Evolutionary conservation across 2,329 filamentous ascomycete species (phyloP).

Genomic region (Aureobasidium subglaciale): DNA sequence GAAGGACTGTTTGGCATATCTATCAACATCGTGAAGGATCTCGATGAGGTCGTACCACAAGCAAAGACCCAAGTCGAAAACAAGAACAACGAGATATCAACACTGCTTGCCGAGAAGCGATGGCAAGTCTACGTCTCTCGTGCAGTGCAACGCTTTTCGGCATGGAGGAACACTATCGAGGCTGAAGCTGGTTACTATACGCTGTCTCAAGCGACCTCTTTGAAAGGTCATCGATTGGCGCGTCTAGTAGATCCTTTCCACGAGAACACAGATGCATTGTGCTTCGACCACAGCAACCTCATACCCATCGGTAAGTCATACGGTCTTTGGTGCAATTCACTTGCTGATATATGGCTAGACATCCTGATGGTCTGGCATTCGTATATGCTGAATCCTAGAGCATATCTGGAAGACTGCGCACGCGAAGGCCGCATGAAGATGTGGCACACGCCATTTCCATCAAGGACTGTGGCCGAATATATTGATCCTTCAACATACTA

Average conservation of each 20-base stretch:
- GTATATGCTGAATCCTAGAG: slow-evolving; percentile 68
- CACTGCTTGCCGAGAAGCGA: slow-evolving; percentile 60
- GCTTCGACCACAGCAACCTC: slow-evolving; percentile 35
- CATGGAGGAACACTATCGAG: slow-evolving; percentile 51
- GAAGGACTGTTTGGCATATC: slow-evolving; percentile 57
- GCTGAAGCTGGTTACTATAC: slow-evolving; percentile 16
- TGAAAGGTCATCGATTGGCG: background rate
- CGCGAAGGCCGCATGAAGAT: slow-evolving; percentile 48
- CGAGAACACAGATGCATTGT: background rate
- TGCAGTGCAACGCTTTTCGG: slow-evolving; percentile 60
- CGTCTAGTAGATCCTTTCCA: background rate
- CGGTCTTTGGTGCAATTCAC: background rate
- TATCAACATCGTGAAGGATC: slow-evolving; percentile 23
- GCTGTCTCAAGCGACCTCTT: background rate
- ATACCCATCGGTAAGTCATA: slow-evolving; percentile 53
- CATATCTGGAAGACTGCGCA: slow-evolving; percentile 68
- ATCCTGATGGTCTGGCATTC: slow-evolving; percentile 75
- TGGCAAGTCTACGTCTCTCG: slow-evolving; percentile 64
- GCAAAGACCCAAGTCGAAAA: slow-evolving; percentile 23
- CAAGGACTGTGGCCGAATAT: slow-evolving; percentile 49
- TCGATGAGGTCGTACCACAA: background rate
- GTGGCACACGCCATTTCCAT: slow-evolving; percentile 62
- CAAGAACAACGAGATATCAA: slow-evolving; percentile 33
- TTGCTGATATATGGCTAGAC: slow-evolving; percentile 41
- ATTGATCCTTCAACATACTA: slow-evolving; percentile 54